A percentile compares a stretch with the other conserved stretches of the same genome.
These are phyloP conservation scores for Fusarium praegraminearum DNA, from an alignment of 2,329 filamentous ascomycete species.

Conservation along the genomic window DNA sequence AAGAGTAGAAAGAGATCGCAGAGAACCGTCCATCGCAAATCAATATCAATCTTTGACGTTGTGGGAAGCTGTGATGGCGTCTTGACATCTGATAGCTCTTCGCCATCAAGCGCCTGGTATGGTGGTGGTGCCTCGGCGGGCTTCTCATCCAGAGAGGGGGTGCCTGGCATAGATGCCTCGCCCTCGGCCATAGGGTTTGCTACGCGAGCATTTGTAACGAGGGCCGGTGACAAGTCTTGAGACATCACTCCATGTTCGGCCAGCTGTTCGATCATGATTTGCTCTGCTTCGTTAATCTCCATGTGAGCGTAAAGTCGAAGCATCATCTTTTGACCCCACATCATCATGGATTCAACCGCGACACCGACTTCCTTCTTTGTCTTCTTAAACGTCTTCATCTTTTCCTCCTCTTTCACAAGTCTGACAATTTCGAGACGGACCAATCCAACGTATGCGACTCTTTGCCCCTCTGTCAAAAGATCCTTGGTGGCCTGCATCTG, in stretches of 20 bases:
- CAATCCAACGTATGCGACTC: slow-evolving; percentile 94
- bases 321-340: slow-evolving; percentile 99
- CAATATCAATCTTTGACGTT: slow-evolving; percentile 90
- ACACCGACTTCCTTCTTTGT: slow-evolving; percentile 78
- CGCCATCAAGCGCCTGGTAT: slow-evolving; percentile 72
- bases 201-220: slow-evolving; percentile 93
- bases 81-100: slow-evolving; percentile 82
- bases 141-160: slow-evolving; percentile 57
- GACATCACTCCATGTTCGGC: slow-evolving; percentile 91
- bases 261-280: slow-evolving; percentile 98
- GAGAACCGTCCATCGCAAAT: slow-evolving; percentile 95
- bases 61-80: slow-evolving; percentile 85
- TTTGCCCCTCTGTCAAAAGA: slow-evolving; percentile 92
- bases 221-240: slow-evolving; percentile 81
- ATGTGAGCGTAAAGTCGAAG: slow-evolving; percentile 93
- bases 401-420: slow-evolving; percentile 78
- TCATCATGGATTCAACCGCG: slow-evolving; percentile 82
- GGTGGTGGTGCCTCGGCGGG: slow-evolving; percentile 66
- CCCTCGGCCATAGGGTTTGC: slow-evolving; percentile 86
- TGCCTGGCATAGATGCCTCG: slow-evolving; percentile 36
- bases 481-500: slow-evolving; percentile 98
- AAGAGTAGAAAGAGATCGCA: slow-evolving; percentile 95
- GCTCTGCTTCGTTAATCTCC: slow-evolving; percentile 92
- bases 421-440: slow-evolving; percentile 83
- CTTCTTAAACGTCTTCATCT: slow-evolving; percentile 70